These are phyloP conservation scores for Corymbia citriodora DNA, from an alignment of 441 rosid genomes.

Conservation along the genomic window DNA sequence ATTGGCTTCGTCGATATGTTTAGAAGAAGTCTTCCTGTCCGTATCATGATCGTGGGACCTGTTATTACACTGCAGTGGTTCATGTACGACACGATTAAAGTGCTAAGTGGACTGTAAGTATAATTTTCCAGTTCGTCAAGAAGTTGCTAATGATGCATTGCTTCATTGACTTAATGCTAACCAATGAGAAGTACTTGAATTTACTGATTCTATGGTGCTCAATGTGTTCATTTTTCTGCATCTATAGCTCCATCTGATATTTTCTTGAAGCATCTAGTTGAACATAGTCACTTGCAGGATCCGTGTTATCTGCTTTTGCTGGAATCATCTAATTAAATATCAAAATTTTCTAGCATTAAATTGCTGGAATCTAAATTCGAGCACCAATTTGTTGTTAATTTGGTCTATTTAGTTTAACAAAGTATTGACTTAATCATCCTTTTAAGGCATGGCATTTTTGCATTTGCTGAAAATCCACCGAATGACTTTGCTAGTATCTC, in stretches of 20 bases:
- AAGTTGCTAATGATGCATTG: not conserved
- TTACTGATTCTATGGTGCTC: not conserved
- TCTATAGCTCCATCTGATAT: not conserved
- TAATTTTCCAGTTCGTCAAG: not conserved
- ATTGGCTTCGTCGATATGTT: conserved; percentile 48
- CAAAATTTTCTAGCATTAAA: not conserved
- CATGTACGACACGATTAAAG: conserved; percentile 55
- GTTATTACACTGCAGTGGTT: conserved; percentile 57
- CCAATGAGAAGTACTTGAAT: not conserved
- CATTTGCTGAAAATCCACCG: not conserved
- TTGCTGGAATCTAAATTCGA: not conserved
- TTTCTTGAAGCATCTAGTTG: not conserved
- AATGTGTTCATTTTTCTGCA: not conserved
- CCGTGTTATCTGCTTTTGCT: not conserved
- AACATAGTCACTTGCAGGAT: not conserved
- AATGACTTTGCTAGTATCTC: not conserved
- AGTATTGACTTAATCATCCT: not conserved
- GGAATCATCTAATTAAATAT: not conserved
- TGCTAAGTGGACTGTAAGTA: conserved; percentile 61
- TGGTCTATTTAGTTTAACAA: not conserved
- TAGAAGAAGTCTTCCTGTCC: conserved; percentile 63
- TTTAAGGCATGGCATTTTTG: not conserved
- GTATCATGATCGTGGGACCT: conserved; percentile 55
- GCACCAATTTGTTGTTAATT: not conserved
- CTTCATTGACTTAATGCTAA: not conserved